phyloP scores from a whole-genome alignment of 345 rosid genomes.

The Cardamine chenopodiifolia region DNA sequence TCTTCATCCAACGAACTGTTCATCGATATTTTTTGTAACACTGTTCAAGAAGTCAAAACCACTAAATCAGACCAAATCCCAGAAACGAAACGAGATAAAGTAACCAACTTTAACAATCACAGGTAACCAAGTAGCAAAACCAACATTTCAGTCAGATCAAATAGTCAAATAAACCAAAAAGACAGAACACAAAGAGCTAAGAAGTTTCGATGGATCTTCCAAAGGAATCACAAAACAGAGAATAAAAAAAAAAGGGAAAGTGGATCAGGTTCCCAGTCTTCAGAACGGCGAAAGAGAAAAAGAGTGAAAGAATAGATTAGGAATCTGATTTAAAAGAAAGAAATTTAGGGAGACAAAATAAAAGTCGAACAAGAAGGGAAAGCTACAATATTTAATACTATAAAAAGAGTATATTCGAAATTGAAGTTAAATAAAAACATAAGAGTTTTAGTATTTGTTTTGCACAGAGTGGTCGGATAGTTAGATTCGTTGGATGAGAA shows the following conservation, averaged over 20 bases:
- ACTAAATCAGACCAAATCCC: constrained; percentile 8
- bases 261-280: constrained; percentile 31
- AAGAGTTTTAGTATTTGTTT: not conserved
- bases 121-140: not conserved
- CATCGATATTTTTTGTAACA: constrained; percentile 23
- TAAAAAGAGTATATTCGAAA: not conserved
- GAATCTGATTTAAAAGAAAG: constrained; percentile 22
- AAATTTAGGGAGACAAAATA: constrained; percentile 8
- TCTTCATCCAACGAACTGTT: constrained; percentile 46
- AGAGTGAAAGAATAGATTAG: constrained; percentile 35
- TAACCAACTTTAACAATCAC: constrained; percentile 28
- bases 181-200: constrained; percentile 7
- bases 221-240: constrained; percentile 8
- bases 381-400: constrained; percentile 14
- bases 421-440: not conserved
- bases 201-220: constrained; percentile 1
- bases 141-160: constrained; percentile 31
- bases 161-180: constrained; percentile 6
- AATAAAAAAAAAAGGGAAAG: not conserved
- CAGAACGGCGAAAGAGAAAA: constrained; percentile 10
- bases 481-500: constrained; percentile 30
- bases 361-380: constrained; percentile 26
- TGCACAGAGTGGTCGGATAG: constrained; percentile 13
- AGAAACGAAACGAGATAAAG: not conserved
- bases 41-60: constrained; percentile 17